phyloP scores from a whole-genome alignment of 2,329 filamentous ascomycete species.

The Magnaporthiopsis poae region DNA sequence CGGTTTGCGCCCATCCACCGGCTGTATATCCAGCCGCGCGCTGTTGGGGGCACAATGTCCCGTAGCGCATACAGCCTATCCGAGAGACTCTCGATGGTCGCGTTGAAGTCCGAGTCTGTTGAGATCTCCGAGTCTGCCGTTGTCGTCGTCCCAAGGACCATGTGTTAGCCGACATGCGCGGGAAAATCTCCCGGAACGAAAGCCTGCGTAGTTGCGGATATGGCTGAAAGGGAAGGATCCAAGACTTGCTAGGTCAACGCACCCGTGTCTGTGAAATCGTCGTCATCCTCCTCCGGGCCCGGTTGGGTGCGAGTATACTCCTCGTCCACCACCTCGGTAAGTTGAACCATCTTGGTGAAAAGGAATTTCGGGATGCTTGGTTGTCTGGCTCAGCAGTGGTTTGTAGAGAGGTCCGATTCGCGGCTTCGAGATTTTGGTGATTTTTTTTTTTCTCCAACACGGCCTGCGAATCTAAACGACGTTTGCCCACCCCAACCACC shows the following conservation, averaged over 20 bases:
- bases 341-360: constrained; percentile 67
- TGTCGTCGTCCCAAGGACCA: neutral
- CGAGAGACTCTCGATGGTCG: constrained; percentile 45
- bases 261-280: constrained; percentile 93
- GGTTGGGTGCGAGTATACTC: constrained; percentile 69
- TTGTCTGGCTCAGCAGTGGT: neutral
- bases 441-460: neutral
- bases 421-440: neutral
- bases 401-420: neutral
- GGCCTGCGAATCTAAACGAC: neutral
- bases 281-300: constrained; percentile 69
- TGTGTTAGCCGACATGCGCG: neutral
- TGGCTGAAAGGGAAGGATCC: neutral
- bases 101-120: constrained; percentile 63
- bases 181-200: neutral
- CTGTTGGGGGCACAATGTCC: constrained; percentile 66
- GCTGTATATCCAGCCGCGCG: constrained; percentile 58
- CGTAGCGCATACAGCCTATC: constrained; percentile 64
- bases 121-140: constrained; percentile 70
- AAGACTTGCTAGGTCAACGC: constrained; percentile 17
- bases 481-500: neutral
- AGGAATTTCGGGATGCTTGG: neutral
- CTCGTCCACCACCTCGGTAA: constrained; percentile 94
- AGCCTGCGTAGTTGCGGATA: constrained; percentile 18
- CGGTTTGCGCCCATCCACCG: constrained; percentile 44